Percentiles rank a stretch among this genome's conserved stretches.
phyloP scores from a whole-genome alignment of 169 alveolate species.

The Plasmodium coatneyi region DNA sequence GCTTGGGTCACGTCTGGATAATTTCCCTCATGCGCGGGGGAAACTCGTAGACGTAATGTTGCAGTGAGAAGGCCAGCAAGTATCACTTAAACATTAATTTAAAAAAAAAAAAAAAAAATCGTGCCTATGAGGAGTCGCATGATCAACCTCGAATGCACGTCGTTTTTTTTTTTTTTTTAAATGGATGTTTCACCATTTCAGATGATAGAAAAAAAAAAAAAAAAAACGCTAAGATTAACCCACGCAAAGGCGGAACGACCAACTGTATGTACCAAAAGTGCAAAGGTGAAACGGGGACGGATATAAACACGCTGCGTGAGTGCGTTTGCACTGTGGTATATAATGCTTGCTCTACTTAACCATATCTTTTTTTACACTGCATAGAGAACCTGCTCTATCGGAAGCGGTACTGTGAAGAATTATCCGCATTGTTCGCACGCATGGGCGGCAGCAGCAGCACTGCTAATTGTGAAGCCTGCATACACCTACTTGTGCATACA shows the following conservation, averaged over 20 bases:
- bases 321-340: background rate
- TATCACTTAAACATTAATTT: background rate
- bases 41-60: background rate
- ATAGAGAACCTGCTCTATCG: too few species aligned
- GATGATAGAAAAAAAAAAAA: background rate
- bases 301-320: background rate
- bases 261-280: background rate
- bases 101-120: constrained; percentile 5
- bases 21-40: background rate
- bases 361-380: too few species aligned
- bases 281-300: background rate
- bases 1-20: background rate
- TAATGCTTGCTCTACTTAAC: too few species aligned
- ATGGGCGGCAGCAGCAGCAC: background rate
- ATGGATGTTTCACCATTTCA: background rate
- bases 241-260: background rate
- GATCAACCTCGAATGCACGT: background rate
- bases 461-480: background rate
- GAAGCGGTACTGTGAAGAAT: background rate
- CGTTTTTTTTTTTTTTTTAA: background rate
- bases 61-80: background rate
- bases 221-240: too few species aligned
- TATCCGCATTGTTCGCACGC: background rate
- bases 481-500: background rate
- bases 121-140: background rate